A percentile compares a stretch with the other conserved stretches of the same genome.
phyloP scores from a whole-genome alignment of 1,139 yeast species.

The Pichia sp. region DNA sequence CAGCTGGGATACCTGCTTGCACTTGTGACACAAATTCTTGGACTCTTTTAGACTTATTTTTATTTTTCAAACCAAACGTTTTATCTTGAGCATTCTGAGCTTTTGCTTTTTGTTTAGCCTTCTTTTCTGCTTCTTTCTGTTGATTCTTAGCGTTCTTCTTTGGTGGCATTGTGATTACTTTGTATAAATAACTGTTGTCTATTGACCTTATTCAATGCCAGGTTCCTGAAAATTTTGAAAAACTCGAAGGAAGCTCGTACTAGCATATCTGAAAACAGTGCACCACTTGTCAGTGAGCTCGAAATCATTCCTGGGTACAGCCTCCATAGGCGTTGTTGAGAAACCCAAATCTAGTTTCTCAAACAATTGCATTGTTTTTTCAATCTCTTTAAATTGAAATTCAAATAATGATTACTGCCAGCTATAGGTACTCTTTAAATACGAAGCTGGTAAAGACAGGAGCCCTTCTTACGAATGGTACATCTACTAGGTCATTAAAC shows the following conservation, averaged over 20 bases:
- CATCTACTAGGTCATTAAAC: conserved; percentile 6
- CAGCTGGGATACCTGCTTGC: conserved; percentile 52
- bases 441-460: background rate
- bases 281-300: too few species aligned
- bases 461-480: background rate
- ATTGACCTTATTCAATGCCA: too few species aligned
- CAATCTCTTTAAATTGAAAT: too few species aligned
- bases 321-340: too few species aligned
- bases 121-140: conserved; percentile 47
- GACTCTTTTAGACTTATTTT: conserved; percentile 87
- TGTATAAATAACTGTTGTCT: too few species aligned
- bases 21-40: conserved; percentile 81
- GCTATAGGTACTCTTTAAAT: background rate
- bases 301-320: too few species aligned
- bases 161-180: conserved; percentile 49
- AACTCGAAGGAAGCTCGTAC: too few species aligned
- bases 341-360: too few species aligned
- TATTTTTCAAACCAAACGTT: conserved; percentile 91
- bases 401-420: background rate
- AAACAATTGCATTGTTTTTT: too few species aligned
- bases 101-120: conserved; percentile 49
- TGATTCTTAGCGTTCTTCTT: conserved; percentile 53
- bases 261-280: too few species aligned
- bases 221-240: too few species aligned
- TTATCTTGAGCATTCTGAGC: conserved; percentile 78